phyloP scores from a whole-genome alignment of 768 basidiomycete genomes.

The Amanita subjunquillea region DNA sequence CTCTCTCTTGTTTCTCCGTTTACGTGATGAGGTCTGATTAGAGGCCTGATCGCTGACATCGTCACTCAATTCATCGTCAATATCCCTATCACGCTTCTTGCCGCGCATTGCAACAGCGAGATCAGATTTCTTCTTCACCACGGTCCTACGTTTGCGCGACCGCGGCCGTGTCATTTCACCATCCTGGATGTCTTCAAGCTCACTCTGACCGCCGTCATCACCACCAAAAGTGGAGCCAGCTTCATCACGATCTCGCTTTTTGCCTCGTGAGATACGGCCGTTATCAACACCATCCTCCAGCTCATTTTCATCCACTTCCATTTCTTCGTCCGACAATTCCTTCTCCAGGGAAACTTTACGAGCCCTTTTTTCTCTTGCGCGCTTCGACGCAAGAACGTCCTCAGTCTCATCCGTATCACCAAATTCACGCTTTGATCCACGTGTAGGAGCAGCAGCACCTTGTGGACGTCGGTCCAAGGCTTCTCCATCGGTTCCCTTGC shows the following conservation, averaged over 20 bases:
- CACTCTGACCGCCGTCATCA: constrained; percentile 38
- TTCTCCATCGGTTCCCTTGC: neutral
- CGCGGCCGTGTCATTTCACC: constrained; percentile 34
- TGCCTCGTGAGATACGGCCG: constrained; percentile 36
- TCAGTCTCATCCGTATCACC: constrained; percentile 35
- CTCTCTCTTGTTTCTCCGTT: constrained; percentile 43
- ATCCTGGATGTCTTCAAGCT: constrained; percentile 24
- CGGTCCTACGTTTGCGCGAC: constrained; percentile 47
- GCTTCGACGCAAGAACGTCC: constrained; percentile 22
- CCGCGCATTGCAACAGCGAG: constrained; percentile 30
- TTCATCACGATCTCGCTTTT: constrained; percentile 69
- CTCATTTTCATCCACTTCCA: constrained; percentile 38
- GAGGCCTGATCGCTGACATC: constrained; percentile 24
- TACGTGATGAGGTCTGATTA: constrained; percentile 23
- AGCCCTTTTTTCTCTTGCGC: constrained; percentile 40
- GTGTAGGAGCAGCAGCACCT: constrained; percentile 14
- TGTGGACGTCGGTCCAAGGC: no score
- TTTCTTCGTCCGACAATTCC: constrained; percentile 24
- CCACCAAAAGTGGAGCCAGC: constrained; percentile 64
- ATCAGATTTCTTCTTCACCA: constrained; percentile 44
- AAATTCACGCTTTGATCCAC: constrained; percentile 41
- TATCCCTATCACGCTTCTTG: constrained; percentile 58
- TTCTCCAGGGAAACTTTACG: constrained; percentile 43
- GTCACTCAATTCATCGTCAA: constrained; percentile 36
- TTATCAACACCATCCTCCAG: constrained; percentile 34